Percentiles rank a stretch among this genome's conserved stretches.
Evolutionary conservation across 257 asterid genomes (phyloP).

Genomic region (Linaria vulgaris): DNA sequence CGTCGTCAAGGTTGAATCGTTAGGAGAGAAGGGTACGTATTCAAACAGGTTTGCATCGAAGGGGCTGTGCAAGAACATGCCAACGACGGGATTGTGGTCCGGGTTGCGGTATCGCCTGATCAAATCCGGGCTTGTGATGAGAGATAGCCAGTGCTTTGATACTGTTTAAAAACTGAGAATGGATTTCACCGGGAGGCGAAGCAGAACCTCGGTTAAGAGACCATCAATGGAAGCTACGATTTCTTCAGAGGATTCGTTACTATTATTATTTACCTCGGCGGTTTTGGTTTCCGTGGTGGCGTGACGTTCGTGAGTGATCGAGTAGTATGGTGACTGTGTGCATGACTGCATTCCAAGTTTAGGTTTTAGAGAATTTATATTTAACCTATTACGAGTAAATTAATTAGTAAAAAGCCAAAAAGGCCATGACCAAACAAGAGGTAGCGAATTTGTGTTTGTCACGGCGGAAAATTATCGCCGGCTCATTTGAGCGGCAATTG

Average conservation of each 20-base stretch:
- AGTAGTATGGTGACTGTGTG: too few species aligned
- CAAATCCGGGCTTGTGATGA: slow-evolving; percentile 26
- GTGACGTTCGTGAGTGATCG: too few species aligned
- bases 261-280: too few species aligned
- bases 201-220: slow-evolving; percentile 24
- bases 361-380: too few species aligned
- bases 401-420: too few species aligned
- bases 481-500: too few species aligned
- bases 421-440: too few species aligned
- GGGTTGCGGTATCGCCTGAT: not conserved
- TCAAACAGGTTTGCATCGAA: not conserved
- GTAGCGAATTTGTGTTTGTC: too few species aligned
- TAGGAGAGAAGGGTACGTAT: slow-evolving; percentile 7
- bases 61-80: not conserved
- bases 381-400: too few species aligned
- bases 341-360: too few species aligned
- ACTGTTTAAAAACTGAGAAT: slow-evolving; percentile 28
- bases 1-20: not conserved
- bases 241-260: slow-evolving; percentile 11
- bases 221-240: slow-evolving; percentile 26
- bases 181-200: slow-evolving; percentile 25
- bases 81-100: slow-evolving; percentile 3
- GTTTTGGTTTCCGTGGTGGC: too few species aligned
- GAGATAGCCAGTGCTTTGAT: slow-evolving; percentile 30
- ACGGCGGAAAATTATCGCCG: too few species aligned